Base-by-base conservation (phyloP, 768 basidiomycete species). In the Auriscalpium vulgare region DNA sequence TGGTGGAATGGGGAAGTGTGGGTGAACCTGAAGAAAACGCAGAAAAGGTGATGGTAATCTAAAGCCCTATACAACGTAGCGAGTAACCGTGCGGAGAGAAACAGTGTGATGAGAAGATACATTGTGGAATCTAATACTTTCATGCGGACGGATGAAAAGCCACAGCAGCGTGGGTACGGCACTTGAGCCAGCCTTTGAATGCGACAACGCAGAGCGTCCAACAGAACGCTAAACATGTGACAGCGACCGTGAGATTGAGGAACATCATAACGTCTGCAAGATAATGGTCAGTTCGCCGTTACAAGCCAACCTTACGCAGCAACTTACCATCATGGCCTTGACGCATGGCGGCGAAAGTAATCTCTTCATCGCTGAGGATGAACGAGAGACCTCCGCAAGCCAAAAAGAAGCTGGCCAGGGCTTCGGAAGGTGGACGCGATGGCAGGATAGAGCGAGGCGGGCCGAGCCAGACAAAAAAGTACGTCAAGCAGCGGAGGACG, bases 351-450 rank as follows among this genome's bases (percentile, higher is more conserved):
- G 90, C 88, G 59, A 90, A 81, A 3, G 90, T 89, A 19, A 97
- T 68, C 64, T 95, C 91, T 71, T 97, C 94, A 8, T 87, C 87
- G 37, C 88, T 91, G 56, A 93, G 81, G 69, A 95, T 90, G 72
- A 97, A 97, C 51, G 85, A 78, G 56, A 97, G 68, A 10, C 95
- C 95, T 47, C 95, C 95, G 54, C 86, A 87, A 8, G 93, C 81
- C 50, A 95, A 75, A 72, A 88, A 88, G 71, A 97, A 90, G 56
- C 89, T 81, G 14, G 87, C 90, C 40, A 98, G 71, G 6, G 87
- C 87, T 73, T 98, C 95, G 0, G 95, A 95, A 0, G 95, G 95
- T 6, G 95, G 95, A 9, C 94, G 83, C 13, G 89, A 91, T 2
- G 95, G 95, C 13, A 91, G 79, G n/a, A 86, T 76, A 2, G 91